Evolutionary conservation across 768 basidiomycete species (phyloP), one percentile per base, ranked within the genome.

Genomic region (Boletus sensibilis): DNA sequence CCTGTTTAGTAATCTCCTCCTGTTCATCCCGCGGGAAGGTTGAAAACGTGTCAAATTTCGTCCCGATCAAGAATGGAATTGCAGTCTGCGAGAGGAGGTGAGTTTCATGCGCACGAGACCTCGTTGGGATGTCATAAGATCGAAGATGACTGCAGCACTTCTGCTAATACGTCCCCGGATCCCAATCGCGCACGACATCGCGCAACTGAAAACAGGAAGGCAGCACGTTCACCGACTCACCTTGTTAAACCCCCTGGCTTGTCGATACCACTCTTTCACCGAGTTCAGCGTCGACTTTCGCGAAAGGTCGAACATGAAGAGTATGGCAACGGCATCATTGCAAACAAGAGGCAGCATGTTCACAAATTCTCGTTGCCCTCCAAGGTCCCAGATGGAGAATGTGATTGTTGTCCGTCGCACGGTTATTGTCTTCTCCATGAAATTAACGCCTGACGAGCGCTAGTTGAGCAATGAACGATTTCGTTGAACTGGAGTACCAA

Each of bases 371-470:
- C 96, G 83, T 72, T 99, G 96, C 46, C 93, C 94, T 62, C 94
- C 94, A 55, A 97, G 78, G 79, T 97, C 94, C 95, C 97, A 99
- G 74, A 98, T 97, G 61, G 95, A 98, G 78, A 99, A 98, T 3
- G 96, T 98, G 74, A 99, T 98, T 53, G 96, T 97, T 56, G 97
- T 98, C 73, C 95, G 88, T 64, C 97, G 87, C 64, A 99, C 96
- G 53, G 92, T 90, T 67, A 99, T 98, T 16, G 96, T 97, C 81
- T 99, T 99, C 80, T 99, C 96, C 97, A 98, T 98, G 75, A 98
- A 98, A 76, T 98, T 98, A 78, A 98, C 94, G 79, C 96, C 92
- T 82, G 61, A 16, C 1, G 16, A 13, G 34, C 47, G 45, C 7
- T 18, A 21, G 41, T 43, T 70, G 57, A 66, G 57, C 16, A 43